These are phyloP conservation scores for Diplodia scrobiculata DNA, from an alignment of 2,329 filamentous ascomycete genomes.

Conservation along the genomic window DNA sequence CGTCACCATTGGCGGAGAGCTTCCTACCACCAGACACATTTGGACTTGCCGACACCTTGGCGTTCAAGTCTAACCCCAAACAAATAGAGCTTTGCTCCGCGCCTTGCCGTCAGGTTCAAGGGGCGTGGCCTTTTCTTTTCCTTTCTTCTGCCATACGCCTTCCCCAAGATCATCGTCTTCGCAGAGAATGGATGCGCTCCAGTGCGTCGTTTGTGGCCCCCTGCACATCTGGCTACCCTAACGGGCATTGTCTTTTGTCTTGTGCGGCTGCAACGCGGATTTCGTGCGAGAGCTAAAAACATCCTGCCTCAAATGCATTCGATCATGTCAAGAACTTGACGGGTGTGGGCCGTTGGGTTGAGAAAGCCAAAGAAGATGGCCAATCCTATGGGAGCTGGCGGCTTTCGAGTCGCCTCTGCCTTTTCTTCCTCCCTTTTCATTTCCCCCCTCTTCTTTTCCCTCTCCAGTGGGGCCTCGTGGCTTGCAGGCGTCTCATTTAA, in stretches of 20 bases:
- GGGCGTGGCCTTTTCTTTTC: neutral
- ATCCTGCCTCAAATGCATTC: neutral
- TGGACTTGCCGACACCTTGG: too few relatives aligned
- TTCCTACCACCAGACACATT: neutral
- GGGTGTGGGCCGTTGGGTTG: neutral
- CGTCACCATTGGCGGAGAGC: neutral
- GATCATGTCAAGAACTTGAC: neutral
- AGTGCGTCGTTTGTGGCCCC: neutral
- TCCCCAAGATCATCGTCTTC: neutral
- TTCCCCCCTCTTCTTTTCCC: neutral
- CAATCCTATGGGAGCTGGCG: neutral
- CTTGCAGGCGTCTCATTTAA: too few relatives aligned
- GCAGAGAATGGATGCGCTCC: neutral
- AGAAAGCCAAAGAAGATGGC: neutral
- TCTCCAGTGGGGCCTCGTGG: neutral
- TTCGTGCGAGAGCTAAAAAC: neutral
- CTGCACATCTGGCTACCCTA: neutral
- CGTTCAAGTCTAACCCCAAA: neutral
- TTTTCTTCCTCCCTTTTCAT: neutral
- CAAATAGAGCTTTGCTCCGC: conserved; percentile 20
- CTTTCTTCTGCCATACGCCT: neutral
- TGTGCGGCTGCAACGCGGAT: neutral
- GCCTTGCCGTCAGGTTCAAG: neutral
- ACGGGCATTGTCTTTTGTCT: neutral
- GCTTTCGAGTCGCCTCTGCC: neutral